Conservation (phyloP, 2,329 filamentous ascomycete genomes). For the Xylariaceae sp. region DNA sequence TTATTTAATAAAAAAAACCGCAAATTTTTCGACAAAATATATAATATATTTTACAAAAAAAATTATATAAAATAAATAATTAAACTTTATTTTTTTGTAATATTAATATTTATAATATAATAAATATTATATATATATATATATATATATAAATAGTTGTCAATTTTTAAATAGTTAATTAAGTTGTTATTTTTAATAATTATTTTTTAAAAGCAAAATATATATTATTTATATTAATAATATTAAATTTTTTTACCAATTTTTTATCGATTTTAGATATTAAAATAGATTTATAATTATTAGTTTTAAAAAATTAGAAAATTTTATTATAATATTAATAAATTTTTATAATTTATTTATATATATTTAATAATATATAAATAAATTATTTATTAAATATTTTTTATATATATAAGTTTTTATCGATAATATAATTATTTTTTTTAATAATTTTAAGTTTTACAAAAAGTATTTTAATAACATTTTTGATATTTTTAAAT, state of each 20-base stretch:
- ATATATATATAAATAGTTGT: too few relatives aligned
- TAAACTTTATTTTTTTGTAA: too few relatives aligned
- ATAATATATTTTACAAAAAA: too few relatives aligned
- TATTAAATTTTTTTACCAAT: constrained; percentile 1
- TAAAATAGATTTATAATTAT: not conserved
- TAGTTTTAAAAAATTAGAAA: not conserved
- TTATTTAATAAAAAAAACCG: too few relatives aligned
- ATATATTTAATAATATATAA: constrained; percentile 1
- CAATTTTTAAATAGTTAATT: too few relatives aligned
- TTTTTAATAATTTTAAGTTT: not conserved
- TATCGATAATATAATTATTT: constrained; percentile 2
- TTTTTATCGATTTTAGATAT: not conserved
- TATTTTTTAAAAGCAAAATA: not conserved
- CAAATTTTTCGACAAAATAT: too few relatives aligned
- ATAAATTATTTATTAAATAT: not conserved
- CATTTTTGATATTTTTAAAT: constrained; percentile 1
- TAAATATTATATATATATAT: too few relatives aligned
- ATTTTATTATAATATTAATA: not conserved
- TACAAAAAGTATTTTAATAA: not conserved
- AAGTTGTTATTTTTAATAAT: too few relatives aligned
- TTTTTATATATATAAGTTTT: not conserved
- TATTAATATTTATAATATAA: not conserved
- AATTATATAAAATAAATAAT: too few relatives aligned
- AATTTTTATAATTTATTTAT: not conserved
- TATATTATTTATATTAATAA: constrained; percentile 1